Evolutionary conservation across 345 rosid genomes (phyloP), one percentile per base, ranked within the genome.

Genomic region (Microthlaspi erraticum): DNA sequence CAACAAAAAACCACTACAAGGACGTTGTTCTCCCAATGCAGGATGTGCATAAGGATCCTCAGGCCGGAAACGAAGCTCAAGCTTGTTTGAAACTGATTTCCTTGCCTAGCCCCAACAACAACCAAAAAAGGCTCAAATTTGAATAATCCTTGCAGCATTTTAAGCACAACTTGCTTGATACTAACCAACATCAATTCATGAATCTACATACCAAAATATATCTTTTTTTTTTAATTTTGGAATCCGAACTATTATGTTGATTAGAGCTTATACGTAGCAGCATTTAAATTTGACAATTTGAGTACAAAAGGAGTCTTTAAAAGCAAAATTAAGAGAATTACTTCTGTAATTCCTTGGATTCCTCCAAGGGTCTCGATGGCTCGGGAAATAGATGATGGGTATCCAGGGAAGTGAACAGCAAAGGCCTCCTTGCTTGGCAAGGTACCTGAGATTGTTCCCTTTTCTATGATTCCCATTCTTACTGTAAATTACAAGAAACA

Each of bases 11-110:
- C 43, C 78, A 53, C 63, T 83, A 54, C 81, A 87, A 50, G 68
- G 77, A 70, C 79, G 87, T 78, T 89, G 86, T 76, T 86, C 86
- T 11, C 97, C 99, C 57, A 79, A 81, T 17, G 86, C 79, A 68
- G 99, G 98, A 78, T 83, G 96, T 8, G 92, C 88, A 52, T 82
- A 87, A 2, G 98, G 98, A 77, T 94, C 98, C 57, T 89, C 96
- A 1, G 98, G 98, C 26, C 96, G 90, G 81, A 91, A 94, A 56
- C 70, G 79, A 42, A 94, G 81, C 79, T 88, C 93, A 80, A 91
- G 75, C 66, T 83, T 88, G 75, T 83, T 85, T 12, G 88, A 79
- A 68, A 78, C 43, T 2, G 85, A 85, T 70, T 72, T 80, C 41
- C 90, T 92, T 57, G 87, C 91, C 97, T 91, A 79, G 74, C 66